A percentile compares a stretch with the other conserved stretches of the same genome.
Conservation (phyloP, 768 basidiomycete genomes). For the Amanita pseudoporphyria region DNA sequence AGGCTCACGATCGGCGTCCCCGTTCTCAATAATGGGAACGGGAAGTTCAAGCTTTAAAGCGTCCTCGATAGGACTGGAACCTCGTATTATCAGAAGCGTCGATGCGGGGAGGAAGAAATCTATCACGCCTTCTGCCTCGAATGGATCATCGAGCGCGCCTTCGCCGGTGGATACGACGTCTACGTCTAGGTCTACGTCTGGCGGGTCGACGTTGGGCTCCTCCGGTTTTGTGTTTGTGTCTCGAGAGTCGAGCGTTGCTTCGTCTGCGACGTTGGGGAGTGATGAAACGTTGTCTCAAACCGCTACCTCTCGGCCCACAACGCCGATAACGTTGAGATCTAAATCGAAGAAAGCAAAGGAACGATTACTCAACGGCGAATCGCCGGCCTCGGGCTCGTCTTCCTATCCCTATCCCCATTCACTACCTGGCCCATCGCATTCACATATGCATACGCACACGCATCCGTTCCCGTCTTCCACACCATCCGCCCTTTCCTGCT, state of each 20-base stretch:
- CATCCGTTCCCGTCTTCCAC: slow-evolving; percentile 4
- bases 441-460: not conserved
- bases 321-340: not conserved
- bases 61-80: not conserved
- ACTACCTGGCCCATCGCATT: not conserved
- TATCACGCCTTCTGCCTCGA: not conserved
- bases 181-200: no score
- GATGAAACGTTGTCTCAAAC: no score
- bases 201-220: no score
- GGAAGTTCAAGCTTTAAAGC: slow-evolving; percentile 6
- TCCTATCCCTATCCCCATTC: not conserved
- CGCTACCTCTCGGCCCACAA: not conserved
- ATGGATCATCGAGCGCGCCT: not conserved
- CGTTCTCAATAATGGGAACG: no score
- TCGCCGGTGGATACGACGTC: not conserved
- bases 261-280: not conserved
- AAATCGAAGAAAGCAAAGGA: not conserved
- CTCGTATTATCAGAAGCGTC: not conserved
- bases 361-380: not conserved
- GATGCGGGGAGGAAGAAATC: slow-evolving; percentile 1
- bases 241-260: not conserved
- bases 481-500: no score
- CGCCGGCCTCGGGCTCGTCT: no score
- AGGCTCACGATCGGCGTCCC: slow-evolving; percentile 3
- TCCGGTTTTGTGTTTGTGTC: no score